phyloP scores from a whole-genome alignment of 495 filamentous ascomycete genomes.

The Penicillium angulare region DNA sequence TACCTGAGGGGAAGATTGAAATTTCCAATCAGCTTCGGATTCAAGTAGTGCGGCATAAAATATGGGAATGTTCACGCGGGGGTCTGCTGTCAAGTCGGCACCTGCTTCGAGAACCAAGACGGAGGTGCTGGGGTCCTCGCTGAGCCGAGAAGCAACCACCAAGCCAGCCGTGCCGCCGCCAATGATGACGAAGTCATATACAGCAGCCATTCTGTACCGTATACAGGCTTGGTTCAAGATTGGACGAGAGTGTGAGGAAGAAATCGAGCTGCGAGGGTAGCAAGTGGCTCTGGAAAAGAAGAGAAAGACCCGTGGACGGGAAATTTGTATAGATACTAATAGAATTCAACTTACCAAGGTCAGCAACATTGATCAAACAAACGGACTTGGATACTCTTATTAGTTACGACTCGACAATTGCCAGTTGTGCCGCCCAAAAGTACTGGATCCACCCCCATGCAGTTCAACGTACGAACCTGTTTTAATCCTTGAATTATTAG shows the following conservation, averaged over 20 bases:
- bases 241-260: neutral
- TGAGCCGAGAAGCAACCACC: neutral
- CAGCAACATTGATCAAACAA: neutral
- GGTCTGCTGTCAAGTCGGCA: conserved; percentile 36
- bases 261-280: neutral
- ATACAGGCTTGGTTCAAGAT: neutral
- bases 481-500: neutral
- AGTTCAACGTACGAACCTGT: neutral
- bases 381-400: neutral
- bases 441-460: neutral
- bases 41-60: conserved; percentile 37
- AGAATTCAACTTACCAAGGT: neutral
- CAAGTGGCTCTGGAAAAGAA: neutral
- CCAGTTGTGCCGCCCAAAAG: neutral
- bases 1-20: conserved; percentile 48
- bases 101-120: conserved; percentile 51
- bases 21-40: conserved; percentile 52
- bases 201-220: neutral
- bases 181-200: conserved; percentile 6
- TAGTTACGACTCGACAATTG: neutral
- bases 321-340: neutral
- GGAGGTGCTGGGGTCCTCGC: neutral
- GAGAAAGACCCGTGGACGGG: neutral
- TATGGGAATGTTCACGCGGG: conserved; percentile 39
- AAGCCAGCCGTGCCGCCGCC: conserved; percentile 3